Base-by-base conservation (phyloP, 2,329 filamentous ascomycete genomes). In the Aspergillus texensis region DNA sequence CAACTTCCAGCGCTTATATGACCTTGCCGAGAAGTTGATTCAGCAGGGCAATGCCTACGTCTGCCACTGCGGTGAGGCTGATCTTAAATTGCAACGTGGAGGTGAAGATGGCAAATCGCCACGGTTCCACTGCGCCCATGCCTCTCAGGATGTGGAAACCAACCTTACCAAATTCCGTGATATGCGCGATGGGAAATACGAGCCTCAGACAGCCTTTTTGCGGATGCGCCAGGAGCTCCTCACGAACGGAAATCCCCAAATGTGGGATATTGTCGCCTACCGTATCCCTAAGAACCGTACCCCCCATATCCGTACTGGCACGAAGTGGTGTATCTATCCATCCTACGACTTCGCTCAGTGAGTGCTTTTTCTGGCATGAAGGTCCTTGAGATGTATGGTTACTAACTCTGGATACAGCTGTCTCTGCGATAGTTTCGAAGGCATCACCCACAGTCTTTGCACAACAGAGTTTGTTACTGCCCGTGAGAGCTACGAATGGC, bases 261-360 rank as follows among this genome's bases (percentile, higher is more conserved):
- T 97, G 91, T 97, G 94, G 94, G 94, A 98, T 82, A 81, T 97
- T 60, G 91, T 92, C 2, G 94, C 94, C 19, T 98, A 97, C 79
- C 88, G 94, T 65, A 89, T 98, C 61, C 85, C 93, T 72, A 88
- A 91, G 61, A 73, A 74, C 69, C 65, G 69, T 57, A 60, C 55
- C 19, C 62, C 58, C 4, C 75, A 75, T 66, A 70, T 82, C 78
- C 87, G 92, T 41, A 96, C 94, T 0, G 92, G 91, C 34, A 83
- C 86, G 67, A 88, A 90, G 74, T 98, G 94, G 93, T 90, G 89
- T 78, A 96, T 97, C 67, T 97, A 97, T 76, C 95, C 95, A 0
- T 96, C 94, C 0, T 97, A 97, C 74, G 94, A 97, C 77, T 73
- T 77, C 39, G 70, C 74, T 2, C 73, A 75, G 62, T 64, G 67